Evolutionary conservation across 768 basidiomycete species (phyloP), one percentile per base, ranked within the genome.

Genomic region (Hydnomerulius pinastri): DNA sequence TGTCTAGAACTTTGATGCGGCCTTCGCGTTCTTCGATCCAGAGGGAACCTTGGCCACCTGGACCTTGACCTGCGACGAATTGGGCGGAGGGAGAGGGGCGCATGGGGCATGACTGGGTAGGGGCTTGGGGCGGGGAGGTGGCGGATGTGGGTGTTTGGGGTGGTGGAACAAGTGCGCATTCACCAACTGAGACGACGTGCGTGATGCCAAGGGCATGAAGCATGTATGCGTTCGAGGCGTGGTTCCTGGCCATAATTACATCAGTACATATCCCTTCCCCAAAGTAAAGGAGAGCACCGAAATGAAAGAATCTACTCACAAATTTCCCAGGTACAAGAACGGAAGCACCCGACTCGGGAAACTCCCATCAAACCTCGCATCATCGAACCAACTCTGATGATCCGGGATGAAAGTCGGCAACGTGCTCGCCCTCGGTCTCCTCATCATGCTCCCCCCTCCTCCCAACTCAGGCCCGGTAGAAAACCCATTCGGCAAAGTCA

Each of bases 171-270:
- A 97, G 81, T 10, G 95, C 91, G 53, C 92, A 93, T 74, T 98
- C 96, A 42, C 96, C 96, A 3, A 98, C 93, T 8, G 91, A 94
- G 24, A 98, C 94, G 55, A 98, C 94, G 65, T 98, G 95, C 2
- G 94, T 96, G 61, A 98, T 95, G 21, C 93, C 93, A 13, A 98
- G 80, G 3, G 92, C 92, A 60, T 94, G 90, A 3, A 98, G 83
- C 94, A 98, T 97, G 62, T 90, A 91, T 46, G 85, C 93, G 68
- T 98, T 98, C 23, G 86, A 76, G 0, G 96, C 96, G 60, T 98
- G 96, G 60, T 93, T 92, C 67, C 92, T 92, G 53, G 27, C n/a
- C 2, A 44, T 40, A 17, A 38, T 10, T 33, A 12, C 21, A 35
- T 58, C 38, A 56, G 52, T 1, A 29, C 4, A 49, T 3, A 8